Conservation (phyloP, 495 filamentous ascomycete genomes). For the Pseudomonodictys pantanalensis region DNA sequence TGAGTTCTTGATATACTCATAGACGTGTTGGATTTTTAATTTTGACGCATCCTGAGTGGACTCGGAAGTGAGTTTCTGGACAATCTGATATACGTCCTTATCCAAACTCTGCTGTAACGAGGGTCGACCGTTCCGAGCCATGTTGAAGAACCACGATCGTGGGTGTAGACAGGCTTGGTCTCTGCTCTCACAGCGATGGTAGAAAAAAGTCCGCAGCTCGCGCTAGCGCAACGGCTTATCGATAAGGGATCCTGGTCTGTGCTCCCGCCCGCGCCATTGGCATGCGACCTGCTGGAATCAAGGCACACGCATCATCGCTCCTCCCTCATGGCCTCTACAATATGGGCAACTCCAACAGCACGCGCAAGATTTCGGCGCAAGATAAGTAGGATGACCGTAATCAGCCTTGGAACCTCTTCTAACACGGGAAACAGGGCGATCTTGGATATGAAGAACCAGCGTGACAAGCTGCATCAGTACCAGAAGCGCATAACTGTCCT, state of each 20-base stretch:
- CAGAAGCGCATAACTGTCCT: conserved; percentile 81
- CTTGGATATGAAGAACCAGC: conserved; percentile 94
- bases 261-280: too few relatives aligned
- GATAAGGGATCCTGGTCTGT: too few relatives aligned
- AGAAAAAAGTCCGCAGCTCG: conserved; percentile 1
- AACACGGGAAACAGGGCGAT: conserved; percentile 64
- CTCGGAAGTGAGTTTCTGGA: conserved; percentile 67
- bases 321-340: conserved; percentile 31
- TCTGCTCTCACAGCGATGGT: too few relatives aligned
- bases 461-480: conserved; percentile 93
- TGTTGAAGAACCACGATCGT: too few relatives aligned
- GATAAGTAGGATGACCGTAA: conserved; percentile 53
- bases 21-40: conserved; percentile 62
- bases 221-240: conserved; percentile 19
- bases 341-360: conserved; percentile 67
- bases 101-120: conserved; percentile 37
- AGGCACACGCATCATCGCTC: conserved; percentile 15
- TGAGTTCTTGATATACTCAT: conserved; percentile 73
- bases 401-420: not conserved
- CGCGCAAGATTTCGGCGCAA: conserved; percentile 68
- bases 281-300: conserved; percentile 2
- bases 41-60: conserved; percentile 41
- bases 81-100: conserved; percentile 63
- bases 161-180: too few relatives aligned
- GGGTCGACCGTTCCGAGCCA: conserved; percentile 23